Base-by-base conservation (phyloP, 345 rosid genomes). In the Balakata baccata region DNA sequence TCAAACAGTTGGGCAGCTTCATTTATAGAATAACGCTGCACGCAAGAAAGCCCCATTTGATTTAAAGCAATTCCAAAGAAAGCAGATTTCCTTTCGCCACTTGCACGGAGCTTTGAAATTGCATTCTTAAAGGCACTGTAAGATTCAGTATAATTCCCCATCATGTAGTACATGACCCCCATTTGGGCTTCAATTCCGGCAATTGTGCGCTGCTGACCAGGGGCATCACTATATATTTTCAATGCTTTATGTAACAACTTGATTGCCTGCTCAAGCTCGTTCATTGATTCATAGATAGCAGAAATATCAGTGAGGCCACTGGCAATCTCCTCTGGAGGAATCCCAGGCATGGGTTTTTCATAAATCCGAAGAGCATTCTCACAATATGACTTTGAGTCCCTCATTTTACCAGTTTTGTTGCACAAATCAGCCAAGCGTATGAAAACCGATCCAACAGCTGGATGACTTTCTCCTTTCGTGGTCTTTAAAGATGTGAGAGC, bases 111-210 rank as follows among this genome's bases (percentile, higher is more conserved):
- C 80, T 89, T 92, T 0, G 88, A 81, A 52, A 91, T 75, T 9
- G 98, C 90, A 16, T 81, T 83, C 69, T 89, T 87, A 81, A 95
- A 85, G 53, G 84, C 82, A 79, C 75, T 78, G 68, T 95, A 91
- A 57, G 97, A 89, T 18, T 95, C 97, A 0, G 86, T 45, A 23
- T 81, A 92, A 7, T 85, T 87, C 75, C 91, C 98, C 81, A 85
- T 81, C 99, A 95, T 91, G 82, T 89, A 95, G 75, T 83, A 84
- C 73, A 95, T 82, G 73, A 91, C 98, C 66, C 99, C 99, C 84
- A 95, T 88, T 81, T 91, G 97, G 34, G 97, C 92, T 80, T 92
- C 99, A 17, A 92, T 89, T 68, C 98, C 99, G 20, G 98, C 96
- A 63, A 89, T 74, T 10, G 91, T 88, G 70, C 88, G 87, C 65